Base-by-base conservation (phyloP, 2,329 filamentous ascomycete genomes). In the Sporothrix dimorphospora region DNA sequence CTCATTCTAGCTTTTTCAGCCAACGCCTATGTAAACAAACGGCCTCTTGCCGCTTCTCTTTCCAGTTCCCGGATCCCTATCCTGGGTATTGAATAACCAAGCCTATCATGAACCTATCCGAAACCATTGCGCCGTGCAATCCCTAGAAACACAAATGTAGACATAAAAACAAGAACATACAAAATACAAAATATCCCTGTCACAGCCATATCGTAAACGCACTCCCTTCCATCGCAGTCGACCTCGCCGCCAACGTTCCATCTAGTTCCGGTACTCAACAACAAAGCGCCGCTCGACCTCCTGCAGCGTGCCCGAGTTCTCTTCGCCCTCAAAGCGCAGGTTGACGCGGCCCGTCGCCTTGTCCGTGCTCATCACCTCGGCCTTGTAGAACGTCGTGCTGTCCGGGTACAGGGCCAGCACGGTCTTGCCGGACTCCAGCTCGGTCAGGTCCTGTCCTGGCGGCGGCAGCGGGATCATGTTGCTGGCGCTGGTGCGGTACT, bases 301-400 rank as follows among this genome's bases (percentile, higher is more conserved):
- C 81, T 93, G 92, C 79, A 92, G 87, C 75, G 90, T 93, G 76
- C 89, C 90, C 74, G 85, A 87, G 77, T 91, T 91, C 78, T 93
- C 91, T 77, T 94, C 92, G 16, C 92, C 92, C 78, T 95, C 93
- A 77, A 95, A 95, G 74, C 92, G 90, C 75, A 95, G 83, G 72
- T 87, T 87, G 55, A 91, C 89, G 73, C 85, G 86, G 53, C 85
- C 77, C 78, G 73, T 84, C 79, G 51, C 72, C 3, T 83, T 83
- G 71, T 90, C 84, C 84, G 88, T 90, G 47, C 90, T 90, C 81
- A 93, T 91, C 9, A 95, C 92, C 76, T 94, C 92, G 1, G 93
- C 93, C 79, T 92, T 90, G 80, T 96, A 96, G 77, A 96, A 95
- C 0, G 92, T 94, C 0, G 93, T 94, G 0, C 93, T 95, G 76